Evolutionary conservation across 202 grass and related monocot genomes (phyloP), one percentile per base, ranked within the genome.

Genomic region (Cymbopogon flexuosus): DNA sequence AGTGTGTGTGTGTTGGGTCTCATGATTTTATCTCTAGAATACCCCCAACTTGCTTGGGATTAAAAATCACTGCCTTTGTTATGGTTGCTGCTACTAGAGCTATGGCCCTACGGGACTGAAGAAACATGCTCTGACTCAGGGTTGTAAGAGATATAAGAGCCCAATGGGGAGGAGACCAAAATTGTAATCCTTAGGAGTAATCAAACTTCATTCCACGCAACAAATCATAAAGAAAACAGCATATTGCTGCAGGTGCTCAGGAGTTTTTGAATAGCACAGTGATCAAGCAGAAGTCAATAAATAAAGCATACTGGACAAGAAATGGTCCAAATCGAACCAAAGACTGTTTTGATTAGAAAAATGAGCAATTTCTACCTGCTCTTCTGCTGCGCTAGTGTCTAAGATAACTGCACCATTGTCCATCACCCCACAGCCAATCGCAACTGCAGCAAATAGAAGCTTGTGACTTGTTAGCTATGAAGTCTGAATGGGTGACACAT

Each of bases 381-480:
- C 96, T 98, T 98, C 96, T 83, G 81, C 67, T 29, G 77, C 88
- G 13, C 21, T 90, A 34, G 88, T 84, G 83, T 98, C 96, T 85
- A 95, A 86, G 86, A 93, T 91, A 54, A 95, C 73, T 10, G 57
- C 80, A 79, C 84, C 90, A 62, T 81, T 78, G 64, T 87, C 77
- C 77, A 88, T 79, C 27, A 98, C 86, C 22, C 92, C 96, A 52
- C 96, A 98, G 61, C 92, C 81, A 73, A 95, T 91, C 58, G 92
- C 88, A 58, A 98, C 96, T 95, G 81, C 83, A 85, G 27, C 81
- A 84, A 39, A 69, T 64, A 87, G 14, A 87, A 84, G 33, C 42
- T 78, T 70, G 63, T 86, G 8, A 76, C 67, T 70, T 77, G 68
- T 88, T 7, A 81, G 19, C 39, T 46, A 81, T 27, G 49, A 59